phyloP scores from a whole-genome alignment of 2,329 filamentous ascomycete genomes.

The Orbilia oligospora region DNA sequence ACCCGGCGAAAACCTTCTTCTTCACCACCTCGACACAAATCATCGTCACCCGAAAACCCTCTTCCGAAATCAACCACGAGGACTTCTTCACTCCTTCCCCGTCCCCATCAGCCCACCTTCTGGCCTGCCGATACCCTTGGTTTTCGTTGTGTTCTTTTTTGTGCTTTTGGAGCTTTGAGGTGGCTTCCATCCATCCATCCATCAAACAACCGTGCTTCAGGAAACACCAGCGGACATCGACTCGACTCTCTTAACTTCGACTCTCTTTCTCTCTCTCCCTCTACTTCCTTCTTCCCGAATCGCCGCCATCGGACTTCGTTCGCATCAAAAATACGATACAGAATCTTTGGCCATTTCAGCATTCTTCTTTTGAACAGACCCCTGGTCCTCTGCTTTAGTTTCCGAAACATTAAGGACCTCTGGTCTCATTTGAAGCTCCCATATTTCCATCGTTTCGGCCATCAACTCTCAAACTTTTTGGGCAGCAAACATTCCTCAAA shows the following conservation, averaged over 20 bases:
- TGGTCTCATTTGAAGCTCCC: neutral
- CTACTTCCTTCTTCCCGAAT: neutral
- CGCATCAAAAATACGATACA: conserved; percentile 21
- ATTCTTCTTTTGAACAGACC: conserved; percentile 5
- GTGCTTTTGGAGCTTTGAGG: conserved; percentile 22
- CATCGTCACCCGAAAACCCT: conserved; percentile 44
- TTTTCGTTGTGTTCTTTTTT: conserved; percentile 13
- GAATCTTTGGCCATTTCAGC: conserved; percentile 23
- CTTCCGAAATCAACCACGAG: conserved; percentile 41
- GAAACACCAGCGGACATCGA: conserved; percentile 27
- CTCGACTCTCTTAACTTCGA: neutral
- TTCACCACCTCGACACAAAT: conserved; percentile 22
- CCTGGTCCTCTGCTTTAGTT: conserved; percentile 17
- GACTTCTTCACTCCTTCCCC: conserved; percentile 19
- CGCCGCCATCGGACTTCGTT: conserved; percentile 41
- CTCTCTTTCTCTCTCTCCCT: neutral
- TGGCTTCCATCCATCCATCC: conserved; percentile 7
- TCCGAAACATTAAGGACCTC: conserved; percentile 2
- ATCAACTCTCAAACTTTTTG: conserved; percentile 19
- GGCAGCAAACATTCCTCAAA: conserved; percentile 20
- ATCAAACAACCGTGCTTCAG: conserved; percentile 19
- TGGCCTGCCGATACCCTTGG: conserved; percentile 1
- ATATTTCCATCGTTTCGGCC: conserved; percentile 21
- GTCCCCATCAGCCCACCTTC: conserved; percentile 2
- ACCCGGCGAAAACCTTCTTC: conserved; percentile 53